phyloP scores from a whole-genome alignment of 116 monocot species.

The Dioscorea cayenensis region DNA sequence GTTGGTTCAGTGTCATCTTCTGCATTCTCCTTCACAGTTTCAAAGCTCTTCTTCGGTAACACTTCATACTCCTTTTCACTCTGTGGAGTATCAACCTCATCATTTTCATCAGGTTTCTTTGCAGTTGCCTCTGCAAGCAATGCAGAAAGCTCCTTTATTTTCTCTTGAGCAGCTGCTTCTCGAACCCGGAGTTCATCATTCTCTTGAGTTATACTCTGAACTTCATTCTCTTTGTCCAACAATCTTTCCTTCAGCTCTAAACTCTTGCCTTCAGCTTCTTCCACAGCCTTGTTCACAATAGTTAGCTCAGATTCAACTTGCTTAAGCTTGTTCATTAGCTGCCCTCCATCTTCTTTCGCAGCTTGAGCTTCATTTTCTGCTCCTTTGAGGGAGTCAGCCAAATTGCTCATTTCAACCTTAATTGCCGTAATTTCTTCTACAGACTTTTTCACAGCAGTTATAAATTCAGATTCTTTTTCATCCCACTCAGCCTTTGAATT shows the following conservation, averaged over 20 bases:
- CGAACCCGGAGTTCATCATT: slow-evolving; percentile 54
- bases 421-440: slow-evolving; percentile 44
- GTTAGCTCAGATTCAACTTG: slow-evolving; percentile 35
- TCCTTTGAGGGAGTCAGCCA: slow-evolving; percentile 22
- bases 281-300: slow-evolving; percentile 30
- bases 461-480: slow-evolving; percentile 41
- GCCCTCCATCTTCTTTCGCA: slow-evolving; percentile 37
- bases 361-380: slow-evolving; percentile 30
- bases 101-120: slow-evolving; percentile 41
- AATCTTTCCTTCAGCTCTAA: slow-evolving; percentile 53
- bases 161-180: slow-evolving; percentile 51
- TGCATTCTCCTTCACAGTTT: slow-evolving; percentile 18
- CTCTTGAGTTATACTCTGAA: slow-evolving; percentile 63
- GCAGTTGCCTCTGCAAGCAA: slow-evolving; percentile 41
- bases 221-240: slow-evolving; percentile 67
- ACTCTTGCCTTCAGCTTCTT: slow-evolving; percentile 33
- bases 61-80: slow-evolving; percentile 28
- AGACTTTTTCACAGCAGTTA: slow-evolving; percentile 31
- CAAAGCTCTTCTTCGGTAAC: slow-evolving; percentile 15
- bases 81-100: slow-evolving; percentile 13
- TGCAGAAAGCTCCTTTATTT: slow-evolving; percentile 54
- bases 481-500: slow-evolving; percentile 44
- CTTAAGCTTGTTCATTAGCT: slow-evolving; percentile 36
- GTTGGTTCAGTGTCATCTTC: slow-evolving; percentile 5
- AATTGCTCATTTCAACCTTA: slow-evolving; percentile 33